Evolutionary conservation across 306 rosid species (phyloP), one percentile per base, ranked within the genome.

Genomic region (Albizia julibrissin): DNA sequence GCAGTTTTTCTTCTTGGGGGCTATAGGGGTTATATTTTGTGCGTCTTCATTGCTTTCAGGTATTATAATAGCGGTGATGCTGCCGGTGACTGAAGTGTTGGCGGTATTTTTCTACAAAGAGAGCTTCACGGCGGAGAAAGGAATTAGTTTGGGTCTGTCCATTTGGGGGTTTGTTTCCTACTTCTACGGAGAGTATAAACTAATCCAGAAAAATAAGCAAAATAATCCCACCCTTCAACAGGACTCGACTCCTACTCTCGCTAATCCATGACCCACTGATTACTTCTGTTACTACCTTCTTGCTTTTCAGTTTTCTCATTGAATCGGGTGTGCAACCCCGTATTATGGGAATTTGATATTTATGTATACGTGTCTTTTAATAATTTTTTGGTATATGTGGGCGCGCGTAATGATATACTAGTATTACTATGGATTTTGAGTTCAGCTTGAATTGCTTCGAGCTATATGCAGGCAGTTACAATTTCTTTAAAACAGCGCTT

Each of bases 111-210:
- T 93, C 74, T 94, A 83, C 86, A 61, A 78, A 34, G 97, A 94
- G 82, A 92, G 29, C 11, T 94, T 95, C 74, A 83, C 87, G 40
- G 87, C 90, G 14, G 93, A 90, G 70, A 95, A 93, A 37, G 97
- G 93, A 6, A 87, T 95, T 6, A 81, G 97, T 24, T 84, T 94
- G 84, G 95, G 37, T 12, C 92, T 95, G 10, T 88, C 93, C 65
- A 91, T 93, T 1, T 93, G 97, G 98, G 98, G 98, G 0, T 90
- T 95, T 77, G 83, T 84, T 65, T 94, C 97, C 3, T 95, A 93
- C 79, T 91, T 95, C 59, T 93, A 88, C n/a, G 97, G 97, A 8
- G 98, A 90, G 71, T 52, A 85, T 1, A 89, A 91, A 85, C 82
- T 85, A 31, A 62, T 8, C 50, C 86, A 82, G 70, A 54, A 88